phyloP scores from a whole-genome alignment of 108 stramenopile species.

The Conticribra weissflogii region DNA sequence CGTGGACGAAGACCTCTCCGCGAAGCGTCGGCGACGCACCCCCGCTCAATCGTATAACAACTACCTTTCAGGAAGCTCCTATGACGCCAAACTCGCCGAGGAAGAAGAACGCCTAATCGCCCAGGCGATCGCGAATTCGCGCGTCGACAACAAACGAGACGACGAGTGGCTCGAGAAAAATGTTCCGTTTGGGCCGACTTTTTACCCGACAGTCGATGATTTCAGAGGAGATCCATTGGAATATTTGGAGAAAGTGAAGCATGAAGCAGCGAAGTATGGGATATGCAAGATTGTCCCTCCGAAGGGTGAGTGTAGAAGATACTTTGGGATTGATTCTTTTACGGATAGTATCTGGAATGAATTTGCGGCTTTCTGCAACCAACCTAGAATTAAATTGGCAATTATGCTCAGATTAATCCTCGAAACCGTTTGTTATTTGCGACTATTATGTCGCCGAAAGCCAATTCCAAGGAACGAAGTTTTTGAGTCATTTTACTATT shows the following conservation, averaged over 20 bases:
- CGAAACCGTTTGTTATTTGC: too few relatives aligned
- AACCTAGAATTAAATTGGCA: too few relatives aligned
- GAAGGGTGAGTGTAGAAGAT: constrained; percentile 69
- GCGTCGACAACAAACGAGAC: constrained; percentile 8
- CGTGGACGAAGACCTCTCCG: not conserved
- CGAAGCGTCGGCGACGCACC: constrained; percentile 18
- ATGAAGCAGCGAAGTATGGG: constrained; percentile 88
- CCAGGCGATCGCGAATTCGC: constrained; percentile 76
- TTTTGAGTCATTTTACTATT: too few relatives aligned
- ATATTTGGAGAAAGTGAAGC: constrained; percentile 89
- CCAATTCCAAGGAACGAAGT: too few relatives aligned
- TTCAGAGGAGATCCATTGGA: constrained; percentile 83
- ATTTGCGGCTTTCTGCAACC: not conserved
- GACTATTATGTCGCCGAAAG: too few relatives aligned
- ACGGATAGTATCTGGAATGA: not conserved
- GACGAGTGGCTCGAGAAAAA: constrained; percentile 20
- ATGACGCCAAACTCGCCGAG: constrained; percentile 13
- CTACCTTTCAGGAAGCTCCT: not conserved
- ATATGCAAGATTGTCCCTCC: constrained; percentile 98
- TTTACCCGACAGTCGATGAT: constrained; percentile 86
- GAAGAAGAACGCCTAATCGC: constrained; percentile 72
- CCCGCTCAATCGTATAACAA: constrained; percentile 25
- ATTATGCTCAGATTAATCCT: too few relatives aligned
- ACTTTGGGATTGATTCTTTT: not conserved
- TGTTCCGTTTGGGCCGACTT: constrained; percentile 75